Evolutionary conservation across 352 stramenopile genomes (phyloP).

Genomic region (Lagenidium sp.): DNA sequence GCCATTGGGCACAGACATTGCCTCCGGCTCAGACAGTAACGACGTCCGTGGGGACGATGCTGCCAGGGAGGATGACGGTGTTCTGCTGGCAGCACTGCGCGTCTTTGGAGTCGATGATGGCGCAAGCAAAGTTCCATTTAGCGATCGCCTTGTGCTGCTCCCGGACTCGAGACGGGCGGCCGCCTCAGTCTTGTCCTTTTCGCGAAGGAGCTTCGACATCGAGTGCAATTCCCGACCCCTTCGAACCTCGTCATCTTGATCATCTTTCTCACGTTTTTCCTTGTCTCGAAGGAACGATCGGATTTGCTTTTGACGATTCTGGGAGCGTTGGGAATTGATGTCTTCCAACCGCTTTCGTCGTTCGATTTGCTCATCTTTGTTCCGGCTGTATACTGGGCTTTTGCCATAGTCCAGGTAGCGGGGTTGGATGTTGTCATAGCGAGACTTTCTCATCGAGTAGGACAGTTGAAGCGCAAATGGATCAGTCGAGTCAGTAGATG

Average conservation of each 20-base stretch:
- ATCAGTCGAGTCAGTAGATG: conserved; percentile 20
- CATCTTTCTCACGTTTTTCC: conserved; percentile 29
- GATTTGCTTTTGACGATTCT: conserved; percentile 44
- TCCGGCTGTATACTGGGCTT: conserved; percentile 25
- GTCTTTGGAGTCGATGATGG: too few species aligned
- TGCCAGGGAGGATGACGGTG: conserved; percentile 2
- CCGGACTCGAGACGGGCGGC: conserved; percentile 2
- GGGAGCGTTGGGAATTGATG: conserved; percentile 44
- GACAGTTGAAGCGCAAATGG: conserved; percentile 14
- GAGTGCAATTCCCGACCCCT: conserved; percentile 47
- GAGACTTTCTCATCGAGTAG: conserved; percentile 21
- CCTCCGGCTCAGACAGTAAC: conserved; percentile 11
- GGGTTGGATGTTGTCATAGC: conserved; percentile 32
- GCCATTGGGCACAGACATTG: too few species aligned
- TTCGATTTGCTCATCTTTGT: conserved; percentile 46
- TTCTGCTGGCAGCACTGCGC: too few species aligned
- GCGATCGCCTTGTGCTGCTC: conserved; percentile 6
- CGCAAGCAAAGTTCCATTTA: conserved; percentile 7
- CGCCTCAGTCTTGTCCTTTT: conserved; percentile 16
- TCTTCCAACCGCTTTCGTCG: conserved; percentile 60
- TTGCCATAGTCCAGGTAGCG: conserved; percentile 64
- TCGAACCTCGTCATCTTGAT: conserved; percentile 34
- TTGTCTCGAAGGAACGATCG: conserved; percentile 30
- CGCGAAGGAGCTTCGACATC: conserved; percentile 15
- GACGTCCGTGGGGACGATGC: conserved; percentile 12